Evolutionary conservation across 2,329 filamentous ascomycete species (phyloP).

Genomic region (Teratosphaeria nubilosa): DNA sequence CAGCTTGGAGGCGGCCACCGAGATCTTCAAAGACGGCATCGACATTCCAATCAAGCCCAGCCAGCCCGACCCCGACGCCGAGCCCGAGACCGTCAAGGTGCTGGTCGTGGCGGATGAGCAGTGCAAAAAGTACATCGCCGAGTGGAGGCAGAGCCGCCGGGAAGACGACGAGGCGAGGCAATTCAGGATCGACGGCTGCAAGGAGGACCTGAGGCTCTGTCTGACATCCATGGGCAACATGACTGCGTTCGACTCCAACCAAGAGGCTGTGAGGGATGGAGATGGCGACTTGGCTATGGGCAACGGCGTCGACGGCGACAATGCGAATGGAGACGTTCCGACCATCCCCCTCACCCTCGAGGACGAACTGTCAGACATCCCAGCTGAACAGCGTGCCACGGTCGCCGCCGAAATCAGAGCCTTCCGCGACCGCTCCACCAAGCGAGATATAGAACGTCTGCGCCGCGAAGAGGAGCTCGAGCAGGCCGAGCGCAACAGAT

Average conservation of each 20-base stretch:
- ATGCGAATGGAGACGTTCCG: constrained; percentile 64
- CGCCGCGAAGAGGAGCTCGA: constrained; percentile 88
- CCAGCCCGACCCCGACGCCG: constrained; percentile 30
- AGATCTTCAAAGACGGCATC: constrained; percentile 65
- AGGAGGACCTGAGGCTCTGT: constrained; percentile 55
- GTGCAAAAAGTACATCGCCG: constrained; percentile 75
- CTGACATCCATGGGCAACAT: constrained; percentile 67
- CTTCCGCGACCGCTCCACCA: constrained; percentile 84
- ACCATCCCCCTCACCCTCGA: constrained; percentile 76
- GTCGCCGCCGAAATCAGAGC: constrained; percentile 90
- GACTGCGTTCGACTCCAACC: constrained; percentile 20
- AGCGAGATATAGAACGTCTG: constrained; percentile 77
- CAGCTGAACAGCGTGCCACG: constrained; percentile 88
- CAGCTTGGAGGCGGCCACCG: constrained; percentile 73
- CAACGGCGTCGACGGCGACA: constrained; percentile 40
- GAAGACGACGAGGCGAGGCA: constrained; percentile 52
- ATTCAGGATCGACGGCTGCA: constrained; percentile 60
- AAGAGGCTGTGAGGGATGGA: constrained; percentile 1
- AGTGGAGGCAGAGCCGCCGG: constrained; percentile 58
- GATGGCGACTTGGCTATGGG: constrained; percentile 13
- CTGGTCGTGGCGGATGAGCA: constrained; percentile 65
- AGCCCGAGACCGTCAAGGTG: constrained; percentile 27
- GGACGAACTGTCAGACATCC: constrained; percentile 91
- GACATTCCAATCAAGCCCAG: constrained; percentile 61
- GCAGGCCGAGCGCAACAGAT: constrained; percentile 67